Evolutionary conservation across 768 basidiomycete species (phyloP).

Genomic region (Lentinula lateritia): DNA sequence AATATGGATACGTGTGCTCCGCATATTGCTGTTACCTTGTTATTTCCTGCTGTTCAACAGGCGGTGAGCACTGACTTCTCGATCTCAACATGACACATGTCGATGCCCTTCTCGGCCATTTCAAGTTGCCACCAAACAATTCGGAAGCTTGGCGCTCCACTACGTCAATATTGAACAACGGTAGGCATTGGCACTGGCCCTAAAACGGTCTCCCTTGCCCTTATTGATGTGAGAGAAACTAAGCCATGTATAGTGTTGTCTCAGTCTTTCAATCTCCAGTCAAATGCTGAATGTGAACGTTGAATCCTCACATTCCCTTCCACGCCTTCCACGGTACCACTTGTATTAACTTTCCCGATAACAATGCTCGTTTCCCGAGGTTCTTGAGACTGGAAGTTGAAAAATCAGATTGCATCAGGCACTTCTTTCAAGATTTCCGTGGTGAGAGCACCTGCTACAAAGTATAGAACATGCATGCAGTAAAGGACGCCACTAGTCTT

Average conservation of each 20-base stretch:
- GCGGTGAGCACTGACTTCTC: neutral
- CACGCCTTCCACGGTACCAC: neutral
- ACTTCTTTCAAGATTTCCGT: neutral
- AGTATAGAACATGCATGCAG: neutral
- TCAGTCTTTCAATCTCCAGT: no score
- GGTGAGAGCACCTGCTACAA: neutral
- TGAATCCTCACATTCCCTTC: no score
- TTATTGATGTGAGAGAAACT: neutral
- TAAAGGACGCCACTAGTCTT: no score
- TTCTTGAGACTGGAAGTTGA: neutral
- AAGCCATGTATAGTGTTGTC: no score
- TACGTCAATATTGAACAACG: neutral
- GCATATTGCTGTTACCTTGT: neutral
- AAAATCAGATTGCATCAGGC: neutral
- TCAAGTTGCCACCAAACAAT: neutral
- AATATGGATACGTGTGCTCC: neutral
- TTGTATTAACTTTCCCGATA: no score
- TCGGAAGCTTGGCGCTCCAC: neutral
- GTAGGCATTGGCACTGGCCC: neutral
- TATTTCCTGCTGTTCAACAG: neutral
- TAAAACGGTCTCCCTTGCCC: neutral
- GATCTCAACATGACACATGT: neutral
- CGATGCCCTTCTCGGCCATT: neutral
- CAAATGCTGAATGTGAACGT: no score
- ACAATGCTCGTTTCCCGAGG: neutral